phyloP scores from a whole-genome alignment of 2,329 filamentous ascomycete species.

The Diatrype stigma region DNA sequence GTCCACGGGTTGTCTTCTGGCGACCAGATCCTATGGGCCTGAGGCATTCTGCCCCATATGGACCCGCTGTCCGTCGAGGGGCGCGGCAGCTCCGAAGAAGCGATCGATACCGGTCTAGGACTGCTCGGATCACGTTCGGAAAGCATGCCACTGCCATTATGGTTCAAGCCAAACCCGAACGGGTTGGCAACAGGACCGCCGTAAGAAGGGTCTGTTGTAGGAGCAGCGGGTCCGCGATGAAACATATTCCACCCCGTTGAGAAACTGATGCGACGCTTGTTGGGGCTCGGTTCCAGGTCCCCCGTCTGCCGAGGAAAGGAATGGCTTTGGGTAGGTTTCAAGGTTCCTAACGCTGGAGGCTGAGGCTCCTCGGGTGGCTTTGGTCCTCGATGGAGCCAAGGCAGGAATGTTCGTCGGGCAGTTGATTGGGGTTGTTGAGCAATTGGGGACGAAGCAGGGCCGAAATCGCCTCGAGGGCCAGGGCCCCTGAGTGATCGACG shows the following conservation, averaged over 20 bases:
- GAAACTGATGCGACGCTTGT: constrained; percentile 55
- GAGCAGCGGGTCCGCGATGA: constrained; percentile 47
- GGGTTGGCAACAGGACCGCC: constrained; percentile 8
- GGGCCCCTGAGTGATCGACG: constrained; percentile 34
- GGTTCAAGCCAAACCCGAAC: constrained; percentile 34
- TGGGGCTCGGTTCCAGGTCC: constrained; percentile 48
- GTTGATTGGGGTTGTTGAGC: constrained; percentile 31
- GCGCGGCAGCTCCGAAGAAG: constrained; percentile 66
- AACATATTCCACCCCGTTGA: constrained; percentile 54
- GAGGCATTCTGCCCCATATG: constrained; percentile 61
- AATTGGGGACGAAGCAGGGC: constrained; percentile 38
- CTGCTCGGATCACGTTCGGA: constrained; percentile 54
- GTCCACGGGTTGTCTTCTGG: constrained; percentile 47
- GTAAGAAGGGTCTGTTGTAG: constrained; percentile 36
- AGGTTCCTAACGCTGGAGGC: constrained; percentile 61
- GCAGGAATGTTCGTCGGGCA: constrained; percentile 49
- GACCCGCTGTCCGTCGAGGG: constrained; percentile 76
- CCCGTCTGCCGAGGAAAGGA: constrained; percentile 66
- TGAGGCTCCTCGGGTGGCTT: constrained; percentile 59
- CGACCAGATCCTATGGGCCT: constrained; percentile 62
- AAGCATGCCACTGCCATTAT: constrained; percentile 39
- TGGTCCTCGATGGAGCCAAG: constrained; percentile 56
- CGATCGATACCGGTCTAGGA: constrained; percentile 65
- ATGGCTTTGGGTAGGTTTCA: constrained; percentile 71
- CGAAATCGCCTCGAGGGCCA: constrained; percentile 25